phyloP scores from a whole-genome alignment of 2,329 filamentous ascomycete genomes.

The Cryphonectria naterciae region DNA sequence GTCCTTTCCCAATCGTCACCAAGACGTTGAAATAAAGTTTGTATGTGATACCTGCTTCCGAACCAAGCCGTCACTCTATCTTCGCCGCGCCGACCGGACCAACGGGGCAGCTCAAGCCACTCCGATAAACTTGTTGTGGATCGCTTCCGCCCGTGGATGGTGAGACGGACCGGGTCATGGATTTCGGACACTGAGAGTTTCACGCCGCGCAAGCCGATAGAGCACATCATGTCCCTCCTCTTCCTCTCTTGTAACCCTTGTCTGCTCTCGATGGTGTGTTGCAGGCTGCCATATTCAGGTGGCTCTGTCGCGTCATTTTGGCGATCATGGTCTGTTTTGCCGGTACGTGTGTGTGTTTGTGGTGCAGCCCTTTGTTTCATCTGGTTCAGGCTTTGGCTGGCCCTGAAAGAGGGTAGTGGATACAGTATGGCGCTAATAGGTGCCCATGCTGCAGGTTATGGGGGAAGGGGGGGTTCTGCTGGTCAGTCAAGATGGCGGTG shows the following conservation, averaged over 20 bases:
- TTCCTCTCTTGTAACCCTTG: neutral
- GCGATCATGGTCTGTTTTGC: neutral
- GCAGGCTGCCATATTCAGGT: neutral
- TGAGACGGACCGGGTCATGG: slow-evolving; percentile 5
- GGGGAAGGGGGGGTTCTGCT: neutral
- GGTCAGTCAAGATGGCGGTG: neutral
- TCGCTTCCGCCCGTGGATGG: slow-evolving; percentile 3
- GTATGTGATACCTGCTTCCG: neutral
- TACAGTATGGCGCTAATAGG: neutral
- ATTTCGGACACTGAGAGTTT: neutral
- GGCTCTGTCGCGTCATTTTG: neutral
- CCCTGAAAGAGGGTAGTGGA: neutral
- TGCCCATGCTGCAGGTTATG: neutral
- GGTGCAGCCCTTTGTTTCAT: neutral
- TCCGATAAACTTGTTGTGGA: neutral
- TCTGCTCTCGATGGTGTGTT: neutral
- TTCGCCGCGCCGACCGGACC: neutral
- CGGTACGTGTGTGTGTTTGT: neutral
- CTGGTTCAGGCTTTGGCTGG: neutral
- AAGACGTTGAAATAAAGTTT: slow-evolving; percentile 2
- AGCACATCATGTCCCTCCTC: neutral
- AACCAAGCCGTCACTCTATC: neutral
- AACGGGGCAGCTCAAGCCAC: neutral
- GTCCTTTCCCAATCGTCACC: too few relatives aligned
- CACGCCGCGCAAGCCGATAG: slow-evolving; percentile 3